Evolutionary conservation across 2,329 filamentous ascomycete genomes (phyloP), one percentile per base, ranked within the genome.

Genomic region (Aureobasidium namibiae): DNA sequence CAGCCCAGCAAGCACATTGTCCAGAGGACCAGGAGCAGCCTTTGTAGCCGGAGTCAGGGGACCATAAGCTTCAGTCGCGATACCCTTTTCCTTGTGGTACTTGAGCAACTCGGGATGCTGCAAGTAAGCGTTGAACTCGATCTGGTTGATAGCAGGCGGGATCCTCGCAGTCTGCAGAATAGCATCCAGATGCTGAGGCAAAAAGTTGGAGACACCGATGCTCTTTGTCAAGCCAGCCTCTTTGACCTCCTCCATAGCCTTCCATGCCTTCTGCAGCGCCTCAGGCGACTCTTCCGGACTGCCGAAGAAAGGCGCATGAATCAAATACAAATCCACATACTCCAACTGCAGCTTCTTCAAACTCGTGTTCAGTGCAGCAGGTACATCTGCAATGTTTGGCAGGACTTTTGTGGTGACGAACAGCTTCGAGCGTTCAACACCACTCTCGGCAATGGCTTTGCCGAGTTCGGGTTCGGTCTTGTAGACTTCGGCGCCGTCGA

Each of bases 401-500:
- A 74, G 67, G 31, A 82, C 81, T 65, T 88, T 88, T 29, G 82
- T 84, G 0, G 80, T 82, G 16, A 80, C 68, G 63, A 70, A 80
- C 13, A 80, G 70, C 65, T 79, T 78, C 61, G 76, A 72, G 11
- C 77, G 70, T 1, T 73, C 65, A 9, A 78, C 72, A 16, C 73
- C 74, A 45, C 71, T 70, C 46, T 71, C 62, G 29, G 70, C 70
- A 67, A 80, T 79, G 23, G 73, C 78, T 9, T 68, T 71, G 11
- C 78, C 77, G 16, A 80, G 72, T 65, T 80, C 78, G 3, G 72
- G 69, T 65, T 80, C 78, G 2, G 77, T 80, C 63, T 78, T 77
- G 71, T 80, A 80, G 61, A 78, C 74, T 48, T 92, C 85, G 21
- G 89, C 89, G 44, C 88, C 83, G 70, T 92, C 89, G 3, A 92